Evolutionary conservation across 2,329 filamentous ascomycete species (phyloP).

Genomic region (Penicillium sp.): DNA sequence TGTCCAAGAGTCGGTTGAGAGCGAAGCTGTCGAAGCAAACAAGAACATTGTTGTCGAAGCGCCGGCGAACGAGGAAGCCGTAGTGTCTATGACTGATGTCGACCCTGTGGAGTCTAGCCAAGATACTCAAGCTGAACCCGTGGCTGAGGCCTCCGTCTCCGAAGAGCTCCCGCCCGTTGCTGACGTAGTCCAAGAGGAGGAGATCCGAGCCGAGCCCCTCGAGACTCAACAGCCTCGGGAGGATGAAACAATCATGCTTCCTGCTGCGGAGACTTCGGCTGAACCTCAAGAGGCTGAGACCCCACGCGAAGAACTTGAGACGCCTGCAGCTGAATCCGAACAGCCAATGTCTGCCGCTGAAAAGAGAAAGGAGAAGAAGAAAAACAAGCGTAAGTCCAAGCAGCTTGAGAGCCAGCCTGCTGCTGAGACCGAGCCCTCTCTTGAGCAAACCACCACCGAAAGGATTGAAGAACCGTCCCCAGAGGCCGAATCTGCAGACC

Average conservation of each 20-base stretch:
- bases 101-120: not conserved
- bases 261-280: not conserved
- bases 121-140: not conserved
- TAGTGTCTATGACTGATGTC: not conserved
- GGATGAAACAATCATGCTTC: not conserved
- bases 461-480: not conserved
- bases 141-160: not conserved
- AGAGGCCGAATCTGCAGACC: not conserved
- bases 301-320: conserved; percentile 1
- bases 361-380: conserved; percentile 47
- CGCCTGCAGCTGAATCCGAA: not conserved
- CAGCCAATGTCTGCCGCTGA: conserved; percentile 21
- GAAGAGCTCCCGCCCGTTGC: not conserved
- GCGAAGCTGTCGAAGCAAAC: not conserved
- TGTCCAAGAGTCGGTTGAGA: not conserved
- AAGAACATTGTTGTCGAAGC: not conserved
- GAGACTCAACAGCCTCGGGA: conserved; percentile 2
- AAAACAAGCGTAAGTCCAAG: conserved; percentile 26
- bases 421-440: not conserved
- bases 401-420: conserved; percentile 11
- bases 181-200: conserved; percentile 1
- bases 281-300: not conserved
- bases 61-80: not conserved
- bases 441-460: not conserved
- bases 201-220: not conserved